A percentile compares a stretch with the other conserved stretches of the same genome.
These are phyloP conservation scores for Westerdykella sp. DNA, from an alignment of 2,329 filamentous ascomycete genomes.

Conservation along the genomic window DNA sequence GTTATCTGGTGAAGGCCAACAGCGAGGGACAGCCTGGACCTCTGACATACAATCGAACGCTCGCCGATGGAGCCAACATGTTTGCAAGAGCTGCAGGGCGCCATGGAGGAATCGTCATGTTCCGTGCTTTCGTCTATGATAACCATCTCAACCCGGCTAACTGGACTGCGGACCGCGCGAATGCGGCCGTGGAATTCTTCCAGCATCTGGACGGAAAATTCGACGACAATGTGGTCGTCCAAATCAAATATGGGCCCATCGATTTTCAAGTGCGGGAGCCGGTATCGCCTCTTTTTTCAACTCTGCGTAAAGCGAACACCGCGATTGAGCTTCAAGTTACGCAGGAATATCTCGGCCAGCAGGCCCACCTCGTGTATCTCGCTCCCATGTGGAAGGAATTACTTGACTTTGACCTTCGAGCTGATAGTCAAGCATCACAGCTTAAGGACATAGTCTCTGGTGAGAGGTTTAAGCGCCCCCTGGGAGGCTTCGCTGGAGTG, in stretches of 20 bases:
- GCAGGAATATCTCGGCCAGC: conserved; percentile 67
- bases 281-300: conserved; percentile 57
- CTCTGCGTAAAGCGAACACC: conserved; percentile 42
- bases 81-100: conserved; percentile 81
- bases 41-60: conserved; percentile 61
- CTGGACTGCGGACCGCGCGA: conserved; percentile 63
- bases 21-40: conserved; percentile 68
- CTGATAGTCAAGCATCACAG: conserved; percentile 51
- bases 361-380: conserved; percentile 62
- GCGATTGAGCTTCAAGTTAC: conserved; percentile 62
- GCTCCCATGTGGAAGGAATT: conserved; percentile 63
- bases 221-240: conserved; percentile 63
- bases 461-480: conserved; percentile 50
- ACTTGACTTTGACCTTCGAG: conserved; percentile 60
- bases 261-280: conserved; percentile 69
- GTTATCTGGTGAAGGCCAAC: conserved; percentile 65
- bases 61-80: conserved; percentile 62
- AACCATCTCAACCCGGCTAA: conserved; percentile 50
- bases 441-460: conserved; percentile 58
- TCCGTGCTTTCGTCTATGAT: conserved; percentile 67
- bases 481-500: conserved; percentile 60
- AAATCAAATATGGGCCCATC: conserved; percentile 69
- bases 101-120: conserved; percentile 80
- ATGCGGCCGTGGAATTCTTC: conserved; percentile 64
- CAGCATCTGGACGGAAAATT: conserved; percentile 58